Base-by-base conservation (phyloP, 495 filamentous ascomycete genomes). In the Lasiosphaeris hirsuta region DNA sequence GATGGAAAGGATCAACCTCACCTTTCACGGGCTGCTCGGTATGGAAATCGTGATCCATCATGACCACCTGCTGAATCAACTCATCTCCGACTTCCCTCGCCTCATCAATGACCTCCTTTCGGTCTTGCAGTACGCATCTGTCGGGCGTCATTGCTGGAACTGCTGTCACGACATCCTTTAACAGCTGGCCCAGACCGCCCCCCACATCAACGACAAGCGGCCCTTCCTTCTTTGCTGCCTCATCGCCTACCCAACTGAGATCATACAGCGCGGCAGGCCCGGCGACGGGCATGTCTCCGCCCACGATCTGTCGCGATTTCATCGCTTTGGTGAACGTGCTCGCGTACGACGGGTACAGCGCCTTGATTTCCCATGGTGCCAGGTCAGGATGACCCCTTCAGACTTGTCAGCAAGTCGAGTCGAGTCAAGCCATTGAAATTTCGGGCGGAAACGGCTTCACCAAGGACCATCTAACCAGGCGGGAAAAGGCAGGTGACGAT, bases 131-230 rank as follows among this genome's bases (percentile, higher is more conserved):
- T 11, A 83, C 60, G 14, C 78, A 67, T 14, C 65, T 69, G 11
- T 67, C 64, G 2, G 58, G 18, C 7, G 64, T 59, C 1, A 69
- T 4, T 5, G 65, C 42, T 1, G 72, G 70, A 30, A 72, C 67
- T 10, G 57, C 59, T 7, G 65, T 63, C 35, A 71, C 63, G 7
- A 75, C 70, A 10, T 63, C 62, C 11, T 64, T 51, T 11, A 82
- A 52, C 55, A 79, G 70, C 48, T 82, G 78, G 2, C 80, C 81
- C 17, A 71, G 62, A 0, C 78, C 77, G 0, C 73, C 80, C 1
- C 76, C 80, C 0, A 84, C 74, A 56, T 84, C 81, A 4, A 84
- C 78, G 0, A 82, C 50, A 4, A 78, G 34, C 7, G 55, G 36
- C 18, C 19, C 55, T 3, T 23, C 47, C 1, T 9, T 30, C 13